These are phyloP conservation scores for Yarrowia sp. DNA, from an alignment of 805 yeast genomes.

Conservation along the genomic window DNA sequence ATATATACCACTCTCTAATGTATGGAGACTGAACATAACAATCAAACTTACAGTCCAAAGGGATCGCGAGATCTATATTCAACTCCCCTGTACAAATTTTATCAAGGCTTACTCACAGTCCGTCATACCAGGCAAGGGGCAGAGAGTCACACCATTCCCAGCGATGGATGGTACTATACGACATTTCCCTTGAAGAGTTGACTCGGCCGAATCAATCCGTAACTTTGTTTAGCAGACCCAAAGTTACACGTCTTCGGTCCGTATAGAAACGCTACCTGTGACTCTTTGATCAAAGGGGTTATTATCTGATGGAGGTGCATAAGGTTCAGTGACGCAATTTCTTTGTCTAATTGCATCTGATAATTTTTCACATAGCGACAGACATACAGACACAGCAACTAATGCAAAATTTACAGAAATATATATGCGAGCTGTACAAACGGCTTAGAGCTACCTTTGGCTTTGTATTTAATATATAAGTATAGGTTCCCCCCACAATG, in stretches of 20 bases:
- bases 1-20: no score
- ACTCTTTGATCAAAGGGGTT: background rate
- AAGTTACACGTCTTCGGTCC: slow-evolving; percentile 8
- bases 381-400: background rate
- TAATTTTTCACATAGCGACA: background rate
- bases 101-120: no score
- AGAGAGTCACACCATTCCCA: no score
- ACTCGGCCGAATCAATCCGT: background rate
- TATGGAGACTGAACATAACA: no score
- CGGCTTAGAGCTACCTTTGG: background rate
- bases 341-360: slow-evolving; percentile 13
- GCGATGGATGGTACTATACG: no score
- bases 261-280: background rate
- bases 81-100: no score
- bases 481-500: background rate
- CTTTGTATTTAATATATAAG: background rate
- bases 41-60: no score
- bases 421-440: background rate
- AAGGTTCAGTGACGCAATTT: slow-evolving; percentile 14
- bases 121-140: no score
- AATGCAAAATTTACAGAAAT: background rate
- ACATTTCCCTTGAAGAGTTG: no score
- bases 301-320: slow-evolving; percentile 17
- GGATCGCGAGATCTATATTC: no score
- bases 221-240: background rate